A percentile compares a stretch with the other conserved stretches of the same genome.
phyloP scores from a whole-genome alignment of 1,139 yeast genomes.

The Yamadazyma buinensis region DNA sequence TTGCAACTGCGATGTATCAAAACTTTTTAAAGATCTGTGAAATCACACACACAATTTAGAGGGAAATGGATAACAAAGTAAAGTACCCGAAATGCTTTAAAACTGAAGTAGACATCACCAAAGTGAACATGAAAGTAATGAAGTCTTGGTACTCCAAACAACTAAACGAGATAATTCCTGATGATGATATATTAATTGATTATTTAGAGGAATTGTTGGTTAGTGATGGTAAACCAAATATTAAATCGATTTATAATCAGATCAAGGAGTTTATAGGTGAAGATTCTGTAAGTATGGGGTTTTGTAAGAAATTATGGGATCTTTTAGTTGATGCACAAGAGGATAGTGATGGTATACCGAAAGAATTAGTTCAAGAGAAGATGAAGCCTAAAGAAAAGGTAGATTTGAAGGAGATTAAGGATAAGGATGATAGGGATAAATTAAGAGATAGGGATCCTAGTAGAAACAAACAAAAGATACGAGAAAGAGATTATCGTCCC shows the following conservation, averaged over 20 bases:
- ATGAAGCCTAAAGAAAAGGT: background rate
- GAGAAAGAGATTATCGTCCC: background rate
- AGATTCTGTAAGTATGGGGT: slow-evolving; percentile 25
- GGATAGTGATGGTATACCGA: slow-evolving; percentile 36
- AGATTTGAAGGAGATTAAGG: background rate
- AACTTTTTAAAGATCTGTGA: too few relatives aligned
- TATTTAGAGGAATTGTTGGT: slow-evolving; percentile 34
- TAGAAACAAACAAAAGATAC: background rate
- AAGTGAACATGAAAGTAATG: slow-evolving; percentile 32
- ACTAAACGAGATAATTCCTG: slow-evolving; percentile 34
- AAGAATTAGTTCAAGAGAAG: slow-evolving; percentile 17
- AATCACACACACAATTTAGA: too few relatives aligned
- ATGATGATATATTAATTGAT: slow-evolving; percentile 45
- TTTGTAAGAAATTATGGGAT: slow-evolving; percentile 39
- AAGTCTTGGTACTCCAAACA: slow-evolving; percentile 31
- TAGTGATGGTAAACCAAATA: slow-evolving; percentile 26
- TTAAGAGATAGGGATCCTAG: background rate
- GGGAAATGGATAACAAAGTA: too few relatives aligned
- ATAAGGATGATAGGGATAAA: background rate
- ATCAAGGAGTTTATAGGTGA: slow-evolving; percentile 38
- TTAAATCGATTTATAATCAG: slow-evolving; percentile 32
- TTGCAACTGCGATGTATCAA: too few relatives aligned
- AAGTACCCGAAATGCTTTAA: slow-evolving; percentile 26
- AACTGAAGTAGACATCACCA: slow-evolving; percentile 25
- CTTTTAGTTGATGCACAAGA: slow-evolving; percentile 37